phyloP scores from a whole-genome alignment of 306 rosid species.

The Luffa acutangula region DNA sequence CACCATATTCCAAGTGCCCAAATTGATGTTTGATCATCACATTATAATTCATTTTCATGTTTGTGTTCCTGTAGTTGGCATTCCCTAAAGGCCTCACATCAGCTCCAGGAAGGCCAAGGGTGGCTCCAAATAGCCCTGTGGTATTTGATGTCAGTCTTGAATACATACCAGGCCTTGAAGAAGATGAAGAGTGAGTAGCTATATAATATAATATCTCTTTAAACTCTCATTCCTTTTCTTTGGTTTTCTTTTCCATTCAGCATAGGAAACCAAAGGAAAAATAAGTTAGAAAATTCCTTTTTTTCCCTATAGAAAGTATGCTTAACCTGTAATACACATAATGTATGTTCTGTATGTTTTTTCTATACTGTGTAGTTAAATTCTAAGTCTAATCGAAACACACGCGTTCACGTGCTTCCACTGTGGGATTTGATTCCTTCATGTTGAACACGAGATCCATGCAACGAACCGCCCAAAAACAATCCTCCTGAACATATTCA shows the following conservation, averaged over 20 bases:
- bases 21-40: background rate
- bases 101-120: constrained; percentile 99
- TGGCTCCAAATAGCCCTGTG: constrained; percentile 88
- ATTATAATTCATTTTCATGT: background rate
- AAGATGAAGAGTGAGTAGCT: constrained; percentile 46
- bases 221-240: background rate
- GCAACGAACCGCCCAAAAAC: no score
- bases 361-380: no score
- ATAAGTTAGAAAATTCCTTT: background rate
- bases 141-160: constrained; percentile 86
- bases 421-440: no score
- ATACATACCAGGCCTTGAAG: constrained; percentile 79
- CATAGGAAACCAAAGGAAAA: background rate
- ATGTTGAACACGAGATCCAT: no score
- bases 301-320: no score
- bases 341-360: no score
- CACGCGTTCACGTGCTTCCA: no score
- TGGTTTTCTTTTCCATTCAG: background rate
- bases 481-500: no score
- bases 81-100: constrained; percentile 90
- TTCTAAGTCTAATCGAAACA: no score
- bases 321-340: no score
- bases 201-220: background rate
- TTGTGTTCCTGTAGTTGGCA: constrained; percentile 53
- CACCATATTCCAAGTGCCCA: background rate